These are phyloP conservation scores for Trametes pubescens DNA, from an alignment of 1,284 basidiomycete species.

Conservation along the genomic window DNA sequence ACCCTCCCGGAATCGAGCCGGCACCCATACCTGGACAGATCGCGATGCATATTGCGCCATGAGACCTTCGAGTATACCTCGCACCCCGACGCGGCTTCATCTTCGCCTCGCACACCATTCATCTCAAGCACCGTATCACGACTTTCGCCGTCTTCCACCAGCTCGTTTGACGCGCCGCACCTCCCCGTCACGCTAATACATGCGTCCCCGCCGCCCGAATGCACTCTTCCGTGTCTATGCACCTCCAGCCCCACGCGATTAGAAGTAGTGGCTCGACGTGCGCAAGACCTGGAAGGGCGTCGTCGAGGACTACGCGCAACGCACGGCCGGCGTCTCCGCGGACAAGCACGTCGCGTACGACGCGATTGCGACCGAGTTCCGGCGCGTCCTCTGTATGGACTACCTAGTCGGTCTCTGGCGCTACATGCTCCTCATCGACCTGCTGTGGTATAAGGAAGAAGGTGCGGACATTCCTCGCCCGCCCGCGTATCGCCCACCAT, in stretches of 20 bases:
- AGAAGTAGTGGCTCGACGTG: slow-evolving; percentile 9
- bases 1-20: too few species aligned
- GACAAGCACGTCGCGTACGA: slow-evolving; percentile 31
- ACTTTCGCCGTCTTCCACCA: too few species aligned
- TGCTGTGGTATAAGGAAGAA: slow-evolving; percentile 19
- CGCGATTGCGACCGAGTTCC: slow-evolving; percentile 26
- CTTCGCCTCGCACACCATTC: too few species aligned
- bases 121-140: too few species aligned
- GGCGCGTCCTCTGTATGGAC: slow-evolving; percentile 20
- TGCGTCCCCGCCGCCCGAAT: too few species aligned
- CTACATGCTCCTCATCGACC: slow-evolving; percentile 18
- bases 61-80: too few species aligned
- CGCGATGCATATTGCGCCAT: too few species aligned
- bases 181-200: too few species aligned
- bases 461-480: not conserved
- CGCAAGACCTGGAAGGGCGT: slow-evolving; percentile 18
- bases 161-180: too few species aligned
- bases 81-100: too few species aligned
- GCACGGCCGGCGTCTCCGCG: slow-evolving; percentile 10
- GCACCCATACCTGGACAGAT: too few species aligned
- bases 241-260: not conserved
- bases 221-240: too few species aligned
- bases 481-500: slow-evolving; percentile 19
- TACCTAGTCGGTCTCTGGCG: slow-evolving; percentile 32
- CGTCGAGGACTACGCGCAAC: slow-evolving; percentile 27